Base-by-base conservation (phyloP, 2,329 filamentous ascomycete species). In the Hypoxylon sp. region DNA sequence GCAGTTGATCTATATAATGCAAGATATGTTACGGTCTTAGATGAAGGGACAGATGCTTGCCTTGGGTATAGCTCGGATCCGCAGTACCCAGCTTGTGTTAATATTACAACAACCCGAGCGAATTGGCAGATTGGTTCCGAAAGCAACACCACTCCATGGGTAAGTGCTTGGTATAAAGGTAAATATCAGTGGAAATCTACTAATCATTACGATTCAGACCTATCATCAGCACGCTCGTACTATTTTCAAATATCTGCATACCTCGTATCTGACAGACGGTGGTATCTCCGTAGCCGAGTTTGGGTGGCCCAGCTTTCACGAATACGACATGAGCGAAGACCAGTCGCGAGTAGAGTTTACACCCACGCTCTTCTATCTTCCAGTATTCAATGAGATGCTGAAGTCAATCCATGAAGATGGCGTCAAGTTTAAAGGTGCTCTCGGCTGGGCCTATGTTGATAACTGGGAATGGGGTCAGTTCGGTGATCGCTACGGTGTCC, bases 1-100 rank as follows among this genome's bases (percentile, higher is more conserved):
- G 86, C 83, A 5, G 83, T 90, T 39, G 87, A 90, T 69, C 84
- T 86, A 0, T 90, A 90, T 77, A 88, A 86, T 0, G 84, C 86
- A 0, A 85, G 84, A 0, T 83, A 87, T 0, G 83, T 88, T n/a
- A 81, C 59, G 5, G 42, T 83, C 1, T 81, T 84, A 0, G 84
- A 86, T 0, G 74, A 76, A 8, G 85, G 84, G 1, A 81, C 87
- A 50, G 76, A 80, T 0, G 80, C 80, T 4, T 90, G 87, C 71
- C 80, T 84, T 1, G 67, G 78, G 5, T 84, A 89, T 72, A 71
- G 76, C 1, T 81, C 79, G 5, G 81, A 84, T 31, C 71, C 83
- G 0, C 78, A 84, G 8, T 84, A 81, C 19, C 88, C 87, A 0
- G 84, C 84, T 66, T 90, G 87, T 70, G 85, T 87, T 1, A 48